phyloP scores from a whole-genome alignment of 2,329 filamentous ascomycete genomes.

The Pseudophaeomoniella oleicola region DNA sequence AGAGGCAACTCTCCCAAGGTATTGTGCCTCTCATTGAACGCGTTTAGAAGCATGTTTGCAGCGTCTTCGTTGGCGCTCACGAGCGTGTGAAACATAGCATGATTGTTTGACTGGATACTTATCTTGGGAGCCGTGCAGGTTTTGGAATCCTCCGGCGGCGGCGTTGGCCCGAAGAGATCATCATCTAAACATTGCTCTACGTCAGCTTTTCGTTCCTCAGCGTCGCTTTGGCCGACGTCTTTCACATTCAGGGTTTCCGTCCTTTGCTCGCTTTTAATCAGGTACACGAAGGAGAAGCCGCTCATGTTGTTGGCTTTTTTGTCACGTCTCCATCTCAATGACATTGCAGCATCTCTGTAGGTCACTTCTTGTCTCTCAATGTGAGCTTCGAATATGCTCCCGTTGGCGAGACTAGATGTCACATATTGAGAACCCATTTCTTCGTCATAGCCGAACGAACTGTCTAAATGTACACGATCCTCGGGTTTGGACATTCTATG shows the following conservation, averaged over 20 bases:
- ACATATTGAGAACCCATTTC: background rate
- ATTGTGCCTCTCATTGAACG: background rate
- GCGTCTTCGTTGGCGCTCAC: background rate
- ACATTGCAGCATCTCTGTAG: background rate
- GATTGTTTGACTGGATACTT: background rate
- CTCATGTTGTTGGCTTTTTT: background rate
- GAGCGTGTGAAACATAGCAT: background rate
- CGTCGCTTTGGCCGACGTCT: too few species aligned
- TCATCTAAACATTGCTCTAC: too few species aligned
- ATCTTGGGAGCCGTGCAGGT: too few species aligned
- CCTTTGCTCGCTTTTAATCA: background rate
- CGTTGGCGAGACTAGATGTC: background rate
- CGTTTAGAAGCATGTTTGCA: background rate
- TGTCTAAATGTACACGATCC: background rate
- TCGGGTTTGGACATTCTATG: background rate
- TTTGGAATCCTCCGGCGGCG: too few species aligned
- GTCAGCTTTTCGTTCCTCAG: too few species aligned
- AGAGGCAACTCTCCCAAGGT: background rate
- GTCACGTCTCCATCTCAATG: background rate
- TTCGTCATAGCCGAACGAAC: background rate
- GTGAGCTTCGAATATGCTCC: background rate
- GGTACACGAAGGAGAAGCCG: background rate
- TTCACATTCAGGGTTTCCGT: too few species aligned
- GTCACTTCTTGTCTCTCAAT: background rate
- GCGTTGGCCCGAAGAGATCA: background rate